phyloP scores from a whole-genome alignment of 192 early-diverging fungal genomes.

The Endogone sp. region DNA sequence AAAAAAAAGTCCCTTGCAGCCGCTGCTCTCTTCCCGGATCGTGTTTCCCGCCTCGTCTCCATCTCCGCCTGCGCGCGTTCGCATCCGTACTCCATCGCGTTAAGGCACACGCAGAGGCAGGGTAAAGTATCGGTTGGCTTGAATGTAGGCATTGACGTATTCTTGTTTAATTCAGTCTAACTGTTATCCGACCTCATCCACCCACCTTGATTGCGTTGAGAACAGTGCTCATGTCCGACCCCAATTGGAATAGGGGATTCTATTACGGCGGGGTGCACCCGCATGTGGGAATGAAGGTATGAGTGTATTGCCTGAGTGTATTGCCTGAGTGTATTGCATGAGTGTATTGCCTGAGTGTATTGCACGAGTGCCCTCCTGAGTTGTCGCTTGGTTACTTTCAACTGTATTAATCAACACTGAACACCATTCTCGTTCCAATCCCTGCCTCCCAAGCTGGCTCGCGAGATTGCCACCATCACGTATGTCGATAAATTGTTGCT shows the following conservation, averaged over 20 bases:
- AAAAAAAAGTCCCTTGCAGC: conserved; percentile 64
- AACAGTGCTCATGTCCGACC: conserved; percentile 86
- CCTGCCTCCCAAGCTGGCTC: conserved; percentile 54
- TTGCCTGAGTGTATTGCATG: not conserved
- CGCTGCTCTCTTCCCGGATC: conserved; percentile 78
- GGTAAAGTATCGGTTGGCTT: conserved; percentile 31
- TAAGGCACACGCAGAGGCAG: conserved; percentile 90
- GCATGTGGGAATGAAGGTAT: conserved; percentile 89
- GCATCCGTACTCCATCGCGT: conserved; percentile 95
- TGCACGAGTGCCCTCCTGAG: too few species aligned
- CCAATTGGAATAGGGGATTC: conserved; percentile 91
- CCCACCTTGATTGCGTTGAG: too few species aligned
- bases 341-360: too few species aligned
- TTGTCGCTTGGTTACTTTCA: not conserved
- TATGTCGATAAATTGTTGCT: not conserved
- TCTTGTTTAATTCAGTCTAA: too few species aligned
- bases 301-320: not conserved
- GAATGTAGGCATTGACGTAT: too few species aligned
- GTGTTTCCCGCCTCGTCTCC: conserved; percentile 71
- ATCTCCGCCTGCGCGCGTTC: conserved; percentile 93
- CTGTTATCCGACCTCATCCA: too few species aligned
- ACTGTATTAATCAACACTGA: too few species aligned
- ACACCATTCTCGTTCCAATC: not conserved
- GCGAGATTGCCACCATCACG: conserved; percentile 87
- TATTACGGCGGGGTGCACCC: conserved; percentile 89